Evolutionary conservation across 768 basidiomycete genomes (phyloP).

Genomic region (Boletus speciosus): DNA sequence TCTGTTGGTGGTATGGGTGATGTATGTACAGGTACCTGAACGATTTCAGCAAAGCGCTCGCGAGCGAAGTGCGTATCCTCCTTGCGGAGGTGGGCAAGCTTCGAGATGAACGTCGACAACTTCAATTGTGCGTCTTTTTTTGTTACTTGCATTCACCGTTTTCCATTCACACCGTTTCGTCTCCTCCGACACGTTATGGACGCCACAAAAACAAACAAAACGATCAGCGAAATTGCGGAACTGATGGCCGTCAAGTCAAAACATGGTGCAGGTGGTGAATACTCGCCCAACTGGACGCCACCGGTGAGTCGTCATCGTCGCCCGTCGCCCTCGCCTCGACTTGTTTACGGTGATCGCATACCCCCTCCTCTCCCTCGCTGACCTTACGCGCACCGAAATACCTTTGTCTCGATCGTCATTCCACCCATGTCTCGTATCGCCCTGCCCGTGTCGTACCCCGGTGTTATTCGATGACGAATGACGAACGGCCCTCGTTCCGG

Average conservation of each 20-base stretch:
- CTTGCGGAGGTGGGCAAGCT: constrained; percentile 60
- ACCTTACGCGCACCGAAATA: background rate
- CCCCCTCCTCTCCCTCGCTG: background rate
- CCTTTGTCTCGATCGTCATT: background rate
- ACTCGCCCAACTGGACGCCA: constrained; percentile 69
- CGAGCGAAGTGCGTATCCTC: constrained; percentile 58
- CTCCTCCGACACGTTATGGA: background rate
- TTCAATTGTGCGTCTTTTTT: constrained; percentile 48
- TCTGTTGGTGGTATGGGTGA: background rate
- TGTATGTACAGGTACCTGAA: constrained; percentile 44
- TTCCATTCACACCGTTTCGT: background rate
- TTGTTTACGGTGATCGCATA: background rate
- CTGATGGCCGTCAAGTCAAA: constrained; percentile 82
- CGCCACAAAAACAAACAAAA: background rate
- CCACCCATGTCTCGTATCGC: background rate
- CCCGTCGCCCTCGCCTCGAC: background rate
- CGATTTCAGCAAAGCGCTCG: constrained; percentile 62
- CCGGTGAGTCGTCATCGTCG: constrained; percentile 38
- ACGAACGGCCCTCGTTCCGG: background rate
- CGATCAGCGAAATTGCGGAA: constrained; percentile 73
- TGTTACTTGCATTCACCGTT: background rate
- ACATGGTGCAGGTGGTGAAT: constrained; percentile 77
- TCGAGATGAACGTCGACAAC: constrained; percentile 52
- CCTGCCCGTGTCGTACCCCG: no score
- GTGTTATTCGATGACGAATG: background rate